Conservation (phyloP, 768 basidiomycete species). For the Lactarius hatsudake region DNA sequence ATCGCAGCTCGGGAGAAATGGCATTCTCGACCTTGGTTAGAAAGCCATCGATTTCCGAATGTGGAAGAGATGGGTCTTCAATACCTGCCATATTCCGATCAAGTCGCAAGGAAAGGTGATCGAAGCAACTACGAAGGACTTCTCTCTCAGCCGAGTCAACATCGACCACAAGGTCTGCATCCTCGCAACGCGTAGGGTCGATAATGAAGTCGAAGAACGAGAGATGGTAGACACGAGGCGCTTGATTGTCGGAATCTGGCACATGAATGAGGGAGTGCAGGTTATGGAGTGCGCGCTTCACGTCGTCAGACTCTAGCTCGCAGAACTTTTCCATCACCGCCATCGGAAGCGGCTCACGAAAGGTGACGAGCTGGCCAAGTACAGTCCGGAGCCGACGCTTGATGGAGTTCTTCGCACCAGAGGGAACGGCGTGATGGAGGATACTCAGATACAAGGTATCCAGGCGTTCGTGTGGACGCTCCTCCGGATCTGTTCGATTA, state of each 20-base stretch:
- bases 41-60: neutral
- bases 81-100: neutral
- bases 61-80: neutral
- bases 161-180: neutral
- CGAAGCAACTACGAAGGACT: neutral
- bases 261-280: neutral
- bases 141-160: neutral
- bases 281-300: neutral
- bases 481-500: neutral
- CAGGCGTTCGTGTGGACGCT: neutral
- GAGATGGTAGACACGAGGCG: neutral
- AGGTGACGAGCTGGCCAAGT: neutral
- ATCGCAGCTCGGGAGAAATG: neutral
- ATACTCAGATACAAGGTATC: neutral
- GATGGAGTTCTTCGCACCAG: neutral
- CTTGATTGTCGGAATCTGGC: neutral
- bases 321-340: neutral
- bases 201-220: neutral
- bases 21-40: neutral
- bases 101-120: neutral
- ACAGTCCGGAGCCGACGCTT: neutral
- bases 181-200: neutral
- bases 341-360: neutral
- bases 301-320: neutral
- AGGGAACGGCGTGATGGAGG: neutral